Percentiles rank a stretch among this genome's conserved stretches.
Evolutionary conservation across 768 basidiomycete genomes (phyloP).

Genomic region (Ramaria sp.): DNA sequence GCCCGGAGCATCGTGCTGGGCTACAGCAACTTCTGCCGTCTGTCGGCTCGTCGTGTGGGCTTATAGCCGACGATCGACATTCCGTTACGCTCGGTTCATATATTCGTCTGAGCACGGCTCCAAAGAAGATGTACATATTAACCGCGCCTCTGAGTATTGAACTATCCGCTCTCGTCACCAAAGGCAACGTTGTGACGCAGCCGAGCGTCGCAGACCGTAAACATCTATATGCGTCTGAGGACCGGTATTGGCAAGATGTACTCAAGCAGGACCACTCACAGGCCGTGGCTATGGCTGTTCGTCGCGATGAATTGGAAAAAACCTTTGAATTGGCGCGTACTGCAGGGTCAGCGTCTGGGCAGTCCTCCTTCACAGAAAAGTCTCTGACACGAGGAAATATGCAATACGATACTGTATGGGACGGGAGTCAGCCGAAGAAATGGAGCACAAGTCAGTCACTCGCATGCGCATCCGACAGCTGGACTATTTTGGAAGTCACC

Average conservation of each 20-base stretch:
- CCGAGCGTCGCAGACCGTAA: conserved; percentile 4
- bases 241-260: neutral
- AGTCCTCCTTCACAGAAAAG: neutral
- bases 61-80: neutral
- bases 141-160: neutral
- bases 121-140: neutral
- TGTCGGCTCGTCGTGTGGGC: neutral
- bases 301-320: neutral
- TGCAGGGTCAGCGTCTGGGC: neutral
- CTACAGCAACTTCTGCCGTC: neutral
- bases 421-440: neutral
- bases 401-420: neutral
- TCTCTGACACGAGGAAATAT: neutral
- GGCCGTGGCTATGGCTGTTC: neutral
- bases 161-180: neutral
- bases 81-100: neutral
- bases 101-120: neutral
- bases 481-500: conserved; percentile 3
- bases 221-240: neutral
- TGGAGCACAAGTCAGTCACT: neutral
- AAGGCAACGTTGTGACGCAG: neutral
- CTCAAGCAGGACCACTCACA: neutral
- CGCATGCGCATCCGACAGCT: neutral
- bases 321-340: neutral
- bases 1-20: neutral